Evolutionary conservation across 441 rosid species (phyloP).

Genomic region (Euphorbia schlechtendalii): DNA sequence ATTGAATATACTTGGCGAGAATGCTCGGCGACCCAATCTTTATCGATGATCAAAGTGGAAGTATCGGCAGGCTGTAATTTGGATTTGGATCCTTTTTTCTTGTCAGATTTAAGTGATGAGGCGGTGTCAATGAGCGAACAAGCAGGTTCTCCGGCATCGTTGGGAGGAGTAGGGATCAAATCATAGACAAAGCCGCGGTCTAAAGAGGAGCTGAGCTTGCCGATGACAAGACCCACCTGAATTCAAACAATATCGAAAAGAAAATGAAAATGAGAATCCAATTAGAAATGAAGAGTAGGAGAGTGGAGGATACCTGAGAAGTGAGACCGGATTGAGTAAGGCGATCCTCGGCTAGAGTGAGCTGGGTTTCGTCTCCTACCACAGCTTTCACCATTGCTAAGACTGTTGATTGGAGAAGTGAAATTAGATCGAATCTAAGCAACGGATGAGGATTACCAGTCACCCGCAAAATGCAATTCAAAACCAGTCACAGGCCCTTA

Average conservation of each 20-base stretch:
- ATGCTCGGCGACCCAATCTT: conserved; percentile 87
- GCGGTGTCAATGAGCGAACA: conserved; percentile 45
- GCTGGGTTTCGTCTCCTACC: conserved; percentile 70
- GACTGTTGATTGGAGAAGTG: neutral
- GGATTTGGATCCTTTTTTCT: conserved; percentile 47
- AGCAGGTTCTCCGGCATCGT: conserved; percentile 67
- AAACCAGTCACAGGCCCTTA: too few species aligned
- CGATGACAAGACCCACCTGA: conserved; percentile 86
- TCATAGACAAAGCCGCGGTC: conserved; percentile 84
- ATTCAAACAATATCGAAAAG: neutral
- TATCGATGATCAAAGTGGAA: conserved; percentile 49
- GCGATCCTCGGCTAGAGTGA: conserved; percentile 56
- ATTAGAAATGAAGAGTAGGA: neutral
- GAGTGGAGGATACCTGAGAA: conserved; percentile 39
- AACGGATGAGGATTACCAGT: neutral
- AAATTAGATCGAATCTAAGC: neutral
- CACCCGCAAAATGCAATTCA: neutral
- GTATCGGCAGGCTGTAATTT: conserved; percentile 56
- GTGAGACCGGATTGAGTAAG: conserved; percentile 57
- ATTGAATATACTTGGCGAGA: conserved; percentile 57
- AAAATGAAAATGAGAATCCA: neutral
- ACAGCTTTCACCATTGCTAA: conserved; percentile 71
- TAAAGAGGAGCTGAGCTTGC: conserved; percentile 65
- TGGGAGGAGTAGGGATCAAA: conserved; percentile 75
- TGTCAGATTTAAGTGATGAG: conserved; percentile 36